Evolutionary conservation across 1,284 basidiomycete species (phyloP), one percentile per base, ranked within the genome.

Genomic region (Xerocomus minutiporus): DNA sequence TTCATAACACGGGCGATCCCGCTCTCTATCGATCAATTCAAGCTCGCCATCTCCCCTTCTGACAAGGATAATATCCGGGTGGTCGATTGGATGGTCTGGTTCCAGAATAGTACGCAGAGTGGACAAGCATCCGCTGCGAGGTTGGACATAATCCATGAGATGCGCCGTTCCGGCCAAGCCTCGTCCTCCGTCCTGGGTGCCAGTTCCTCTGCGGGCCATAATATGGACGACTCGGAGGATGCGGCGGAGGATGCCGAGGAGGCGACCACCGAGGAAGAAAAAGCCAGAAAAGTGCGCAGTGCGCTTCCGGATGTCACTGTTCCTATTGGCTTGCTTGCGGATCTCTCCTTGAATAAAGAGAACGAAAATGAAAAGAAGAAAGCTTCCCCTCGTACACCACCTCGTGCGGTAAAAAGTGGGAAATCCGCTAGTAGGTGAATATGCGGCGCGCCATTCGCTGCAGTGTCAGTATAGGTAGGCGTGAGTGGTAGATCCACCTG

Each of bases 1-100:
- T 89, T 23, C 86, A 90, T 61, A 88, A 89, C 59, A 87, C 86
- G 80, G 53, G 85, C 87, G 8, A 88, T 84, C 0, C 86, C 87
- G 6, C 75, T 90, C 43, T 83, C 84, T 4, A 87, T 89, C 58
- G 83, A 82, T 4, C 85, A 87, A 2, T 88, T 88, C 60, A 77
- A 83, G 40, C 78, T 83, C 77, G 85, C 86, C 4, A 84, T 84
- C 0, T 84, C 85, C 1, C 82, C 86, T 2, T 82, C 83, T 11
- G 86, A 88, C 62, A 74, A 78, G 50, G 79, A 81, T 57, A 86
- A 88, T 52, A 69, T 76, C 34, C 82, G 82, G 56, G 78, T 90
- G 43, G 69, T 86, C n/a, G 83, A 79, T 9, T 90, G 87, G 87
- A 75, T 89, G 56, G 76, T 79, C 52, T 71, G 75, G 3, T 66